Base-by-base conservation (phyloP, 2,329 filamentous ascomycete species). In the Trichophyton schoenleinii region DNA sequence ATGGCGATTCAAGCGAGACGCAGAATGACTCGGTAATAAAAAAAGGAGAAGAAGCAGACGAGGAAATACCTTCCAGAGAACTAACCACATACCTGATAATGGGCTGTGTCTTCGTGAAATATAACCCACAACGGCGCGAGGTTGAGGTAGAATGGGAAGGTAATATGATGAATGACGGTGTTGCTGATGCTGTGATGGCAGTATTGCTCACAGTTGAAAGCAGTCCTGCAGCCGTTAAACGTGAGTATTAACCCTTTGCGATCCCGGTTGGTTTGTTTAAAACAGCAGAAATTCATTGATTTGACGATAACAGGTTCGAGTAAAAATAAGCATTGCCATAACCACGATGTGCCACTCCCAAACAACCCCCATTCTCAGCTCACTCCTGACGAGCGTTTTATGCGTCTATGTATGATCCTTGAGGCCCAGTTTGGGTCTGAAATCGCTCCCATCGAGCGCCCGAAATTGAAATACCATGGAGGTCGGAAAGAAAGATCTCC, bases 121-220 rank as follows among this genome's bases (percentile, higher is more conserved):
- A 94, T 74, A 82, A 82, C 65, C 82, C 79, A 64, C 72, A 74
- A 11, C 86, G 84, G 66, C 88, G 91, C 61, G 87, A 94, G 70
- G 83, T 96, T 4, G 91, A 95, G 72, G 79, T 97, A 2, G 91
- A 96, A 74, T 99, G 94, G 94, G 92, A 97, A 72, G 94, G 91
- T 62, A 99, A 97, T 72, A 88, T 96, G 78, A 86, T 96, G 70
- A 99, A 97, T 72, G 94, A 99, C 70, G 89, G 91, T 63, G 95
- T 99, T 69, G 94, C 94, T n/a, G 94, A 99, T 74, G 91, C 94
- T 15, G 88, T 97, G 60, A 89, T 97, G 80, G 91, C 91, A 0
- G 90, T 96, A 2, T 81, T 99, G 9, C 85, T 96, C 67, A 91
- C 88, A 0, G 89, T 96, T 22, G 94, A 99, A 75, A 95, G 87